phyloP scores from a whole-genome alignment of 495 filamentous ascomycete species.

The Cryomyces antarcticus region DNA sequence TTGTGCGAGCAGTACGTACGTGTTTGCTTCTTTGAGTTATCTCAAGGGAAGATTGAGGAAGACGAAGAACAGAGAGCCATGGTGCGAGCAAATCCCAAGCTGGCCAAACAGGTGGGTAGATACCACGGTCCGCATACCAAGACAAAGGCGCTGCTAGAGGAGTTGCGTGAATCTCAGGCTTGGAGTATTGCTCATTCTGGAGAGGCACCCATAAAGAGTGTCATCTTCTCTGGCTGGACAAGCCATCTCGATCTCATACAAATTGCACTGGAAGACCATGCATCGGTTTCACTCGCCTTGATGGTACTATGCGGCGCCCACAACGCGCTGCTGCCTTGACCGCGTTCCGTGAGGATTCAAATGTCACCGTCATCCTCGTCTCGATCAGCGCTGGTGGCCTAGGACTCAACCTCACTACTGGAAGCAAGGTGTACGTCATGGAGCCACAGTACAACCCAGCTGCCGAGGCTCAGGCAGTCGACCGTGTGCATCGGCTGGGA shows the following conservation, averaged over 20 bases:
- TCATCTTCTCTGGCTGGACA: slow-evolving; percentile 89
- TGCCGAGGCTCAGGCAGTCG: slow-evolving; percentile 81
- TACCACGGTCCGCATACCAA: slow-evolving; percentile 85
- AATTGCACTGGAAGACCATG: slow-evolving; percentile 48
- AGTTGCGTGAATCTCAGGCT: slow-evolving; percentile 36
- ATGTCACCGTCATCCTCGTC: slow-evolving; percentile 61
- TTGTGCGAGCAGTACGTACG: slow-evolving; percentile 42
- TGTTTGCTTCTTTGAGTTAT: slow-evolving; percentile 41
- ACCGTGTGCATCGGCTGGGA: slow-evolving; percentile 82
- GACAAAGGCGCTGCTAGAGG: slow-evolving; percentile 53
- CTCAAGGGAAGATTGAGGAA: slow-evolving; percentile 37
- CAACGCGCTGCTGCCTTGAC: slow-evolving; percentile 54
- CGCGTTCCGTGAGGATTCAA: slow-evolving; percentile 49
- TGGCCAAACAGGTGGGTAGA: slow-evolving; percentile 38
- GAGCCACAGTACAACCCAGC: slow-evolving; percentile 96
- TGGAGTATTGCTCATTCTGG: slow-evolving; percentile 36
- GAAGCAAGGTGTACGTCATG: slow-evolving; percentile 83
- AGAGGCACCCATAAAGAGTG: slow-evolving; percentile 55
- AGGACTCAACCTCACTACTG: slow-evolving; percentile 76
- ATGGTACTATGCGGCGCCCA: slow-evolving; percentile 63
- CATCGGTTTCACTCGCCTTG: slow-evolving; percentile 58
- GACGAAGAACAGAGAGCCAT: slow-evolving; percentile 30
- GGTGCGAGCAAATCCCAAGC: slow-evolving; percentile 28
- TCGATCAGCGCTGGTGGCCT: slow-evolving; percentile 85
- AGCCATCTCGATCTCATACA: slow-evolving; percentile 86